phyloP scores from a whole-genome alignment of 1,284 basidiomycete genomes.

The Neotropicomus parvogracilis region DNA sequence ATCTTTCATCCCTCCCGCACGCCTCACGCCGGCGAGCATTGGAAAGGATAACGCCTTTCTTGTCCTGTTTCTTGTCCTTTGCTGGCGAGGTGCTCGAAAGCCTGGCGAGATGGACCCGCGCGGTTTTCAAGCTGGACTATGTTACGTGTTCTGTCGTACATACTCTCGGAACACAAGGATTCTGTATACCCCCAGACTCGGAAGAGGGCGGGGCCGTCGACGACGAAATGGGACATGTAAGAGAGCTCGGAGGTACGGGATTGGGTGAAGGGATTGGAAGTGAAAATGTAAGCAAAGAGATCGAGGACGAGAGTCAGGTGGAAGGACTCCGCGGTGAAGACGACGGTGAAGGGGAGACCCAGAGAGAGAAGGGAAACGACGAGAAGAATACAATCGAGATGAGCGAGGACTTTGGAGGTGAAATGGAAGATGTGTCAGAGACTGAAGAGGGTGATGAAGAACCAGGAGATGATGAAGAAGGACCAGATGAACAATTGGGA shows the following conservation, averaged over 20 bases:
- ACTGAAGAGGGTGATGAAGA: conserved; percentile 49
- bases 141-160: conserved; percentile 74
- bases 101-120: conserved; percentile 66
- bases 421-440: conserved; percentile 74
- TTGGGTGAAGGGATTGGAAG: conserved; percentile 82
- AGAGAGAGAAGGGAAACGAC: conserved; percentile 50
- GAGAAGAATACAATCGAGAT: conserved; percentile 73
- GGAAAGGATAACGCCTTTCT: conserved; percentile 60
- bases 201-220: conserved; percentile 49
- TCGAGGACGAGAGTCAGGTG: conserved; percentile 93
- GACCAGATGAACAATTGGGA: conserved; percentile 80
- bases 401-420: conserved; percentile 76
- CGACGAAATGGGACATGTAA: conserved; percentile 42
- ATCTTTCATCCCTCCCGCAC: conserved; percentile 32
- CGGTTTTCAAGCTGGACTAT: conserved; percentile 82
- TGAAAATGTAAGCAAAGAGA: conserved; percentile 89
- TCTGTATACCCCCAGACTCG: conserved; percentile 85
- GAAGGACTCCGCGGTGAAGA: conserved; percentile 86
- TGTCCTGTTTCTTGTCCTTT: conserved; percentile 54
- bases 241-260: conserved; percentile 69
- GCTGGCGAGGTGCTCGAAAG: conserved; percentile 51
- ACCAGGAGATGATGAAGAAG: conserved; percentile 59
- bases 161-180: conserved; percentile 81
- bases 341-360: conserved; percentile 46
- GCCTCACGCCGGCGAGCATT: conserved; percentile 26